Evolutionary conservation across 164 flowering plant species (phyloP), one percentile per base, ranked within the genome.

Genomic region (Magnolia changhungtana): DNA sequence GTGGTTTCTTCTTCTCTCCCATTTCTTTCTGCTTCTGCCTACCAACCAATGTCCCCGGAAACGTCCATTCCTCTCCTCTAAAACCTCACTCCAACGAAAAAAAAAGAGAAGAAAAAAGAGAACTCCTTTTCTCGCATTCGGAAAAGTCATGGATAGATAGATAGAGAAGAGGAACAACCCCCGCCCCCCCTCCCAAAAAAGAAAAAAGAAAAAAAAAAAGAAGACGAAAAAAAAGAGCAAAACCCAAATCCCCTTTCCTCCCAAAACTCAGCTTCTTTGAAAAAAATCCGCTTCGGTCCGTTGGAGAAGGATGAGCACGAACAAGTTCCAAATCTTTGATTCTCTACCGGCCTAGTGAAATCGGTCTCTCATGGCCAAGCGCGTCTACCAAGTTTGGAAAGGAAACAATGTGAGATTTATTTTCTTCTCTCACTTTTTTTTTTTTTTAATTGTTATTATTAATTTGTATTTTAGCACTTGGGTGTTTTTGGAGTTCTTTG

Each of bases 381-480:
- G 90, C 72, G 87, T 90, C n/a, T 90, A 87, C 78, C 80, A 90
- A 85, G 87, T 73, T 29, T 90, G 93, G 93, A 86, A 87, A 78
- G 93, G 91, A 71, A 85, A 79, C 72, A 90, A 90, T 83, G 93
- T 90, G 76, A 84, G 86, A 23, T 72, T 73, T 37, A 11, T 3
- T 14, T 1, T 29, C 9, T 67, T 73, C n/a, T 67, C 19, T 10
- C 51, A 63, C 19, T 27, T 3, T 64, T 10, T 29, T 19, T 2
- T 72, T 31, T 75, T 67, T 50, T 24, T 45, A 3, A 67, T 67
- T 10, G 24, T 24, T 64, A 9, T 64, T n/a, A 19, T 20, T 18
- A 21, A 37, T 37, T 37, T 37, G 45, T 59, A 55, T 66, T 72
- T 37, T 58, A 45, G 67, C 8, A 45, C 11, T 23, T 73, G 72